These are phyloP conservation scores for Hypoxylon rickii DNA, from an alignment of 495 filamentous ascomycete species.

Conservation along the genomic window DNA sequence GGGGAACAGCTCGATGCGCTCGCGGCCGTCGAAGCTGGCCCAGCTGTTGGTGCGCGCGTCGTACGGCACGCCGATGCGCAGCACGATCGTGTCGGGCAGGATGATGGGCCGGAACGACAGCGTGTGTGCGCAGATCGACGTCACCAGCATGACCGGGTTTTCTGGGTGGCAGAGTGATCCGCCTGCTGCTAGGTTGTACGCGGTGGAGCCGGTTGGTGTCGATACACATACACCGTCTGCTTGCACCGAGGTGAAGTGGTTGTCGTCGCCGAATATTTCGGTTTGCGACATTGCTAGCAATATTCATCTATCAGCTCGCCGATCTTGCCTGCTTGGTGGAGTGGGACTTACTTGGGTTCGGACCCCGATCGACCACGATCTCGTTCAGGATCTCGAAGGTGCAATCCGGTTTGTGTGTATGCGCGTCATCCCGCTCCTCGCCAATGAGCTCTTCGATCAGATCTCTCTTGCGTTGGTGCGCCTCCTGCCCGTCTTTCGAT, in stretches of 20 bases:
- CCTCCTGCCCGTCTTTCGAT: constrained; percentile 36
- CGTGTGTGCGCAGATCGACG: constrained; percentile 94
- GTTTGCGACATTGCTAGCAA: constrained; percentile 76
- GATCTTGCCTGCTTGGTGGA: background rate
- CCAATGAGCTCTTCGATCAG: constrained; percentile 90
- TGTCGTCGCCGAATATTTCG: constrained; percentile 93
- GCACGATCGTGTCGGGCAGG: constrained; percentile 89
- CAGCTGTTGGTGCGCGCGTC: constrained; percentile 86
- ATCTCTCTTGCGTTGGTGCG: constrained; percentile 55
- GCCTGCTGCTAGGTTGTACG: constrained; percentile 96
- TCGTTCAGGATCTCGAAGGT: constrained; percentile 93
- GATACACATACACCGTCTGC: constrained; percentile 90
- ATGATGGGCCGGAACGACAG: constrained; percentile 95
- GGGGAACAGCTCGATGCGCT: constrained; percentile 81
- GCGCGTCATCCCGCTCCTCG: constrained; percentile 76
- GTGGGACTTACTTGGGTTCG: constrained; percentile 73
- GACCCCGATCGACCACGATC: constrained; percentile 86
- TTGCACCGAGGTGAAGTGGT: constrained; percentile 86
- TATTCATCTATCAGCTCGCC: constrained; percentile 2
- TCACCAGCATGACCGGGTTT: constrained; percentile 94
- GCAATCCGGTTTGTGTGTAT: constrained; percentile 78
- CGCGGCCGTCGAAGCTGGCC: constrained; percentile 96
- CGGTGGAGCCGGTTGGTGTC: constrained; percentile 91
- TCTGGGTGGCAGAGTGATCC: constrained; percentile 95
- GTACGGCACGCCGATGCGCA: constrained; percentile 90